Evolutionary conservation across 805 yeast species (phyloP).

Genomic region (Candida palmyrensis): DNA sequence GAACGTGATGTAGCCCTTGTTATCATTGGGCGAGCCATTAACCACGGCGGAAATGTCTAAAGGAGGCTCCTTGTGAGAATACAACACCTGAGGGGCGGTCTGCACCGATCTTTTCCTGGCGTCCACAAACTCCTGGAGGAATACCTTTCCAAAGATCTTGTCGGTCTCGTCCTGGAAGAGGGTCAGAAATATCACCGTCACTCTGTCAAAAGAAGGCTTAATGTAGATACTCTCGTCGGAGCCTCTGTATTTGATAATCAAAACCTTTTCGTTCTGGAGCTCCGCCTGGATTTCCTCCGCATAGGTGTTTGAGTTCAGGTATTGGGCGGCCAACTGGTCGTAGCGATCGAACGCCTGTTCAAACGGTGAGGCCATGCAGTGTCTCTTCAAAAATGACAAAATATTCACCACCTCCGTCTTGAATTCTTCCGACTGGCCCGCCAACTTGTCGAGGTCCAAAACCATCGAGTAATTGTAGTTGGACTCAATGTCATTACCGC

Average conservation of each 20-base stretch:
- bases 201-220: slow-evolving; percentile 91
- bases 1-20: slow-evolving; percentile 53
- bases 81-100: slow-evolving; percentile 96
- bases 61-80: slow-evolving; percentile 89
- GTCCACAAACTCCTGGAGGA: slow-evolving; percentile 90
- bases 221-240: slow-evolving; percentile 81
- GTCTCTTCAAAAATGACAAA: slow-evolving; percentile 74
- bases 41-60: slow-evolving; percentile 52
- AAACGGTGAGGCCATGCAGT: slow-evolving; percentile 90
- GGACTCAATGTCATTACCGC: slow-evolving; percentile 47
- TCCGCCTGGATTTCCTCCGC: slow-evolving; percentile 40
- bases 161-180: slow-evolving; percentile 96
- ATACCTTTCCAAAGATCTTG: slow-evolving; percentile 82
- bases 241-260: slow-evolving; percentile 81
- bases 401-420: slow-evolving; percentile 51
- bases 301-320: slow-evolving; percentile 38
- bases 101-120: slow-evolving; percentile 94
- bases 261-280: slow-evolving; percentile 49
- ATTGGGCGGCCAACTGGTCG: slow-evolving; percentile 53
- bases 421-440: slow-evolving; percentile 39
- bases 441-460: slow-evolving; percentile 48
- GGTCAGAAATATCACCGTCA: slow-evolving; percentile 93
- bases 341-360: slow-evolving; percentile 79
- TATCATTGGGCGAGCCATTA: slow-evolving; percentile 23
- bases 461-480: slow-evolving; percentile 80